Conservation (phyloP, 768 basidiomycete genomes). For the Tylopilus sp. region DNA sequence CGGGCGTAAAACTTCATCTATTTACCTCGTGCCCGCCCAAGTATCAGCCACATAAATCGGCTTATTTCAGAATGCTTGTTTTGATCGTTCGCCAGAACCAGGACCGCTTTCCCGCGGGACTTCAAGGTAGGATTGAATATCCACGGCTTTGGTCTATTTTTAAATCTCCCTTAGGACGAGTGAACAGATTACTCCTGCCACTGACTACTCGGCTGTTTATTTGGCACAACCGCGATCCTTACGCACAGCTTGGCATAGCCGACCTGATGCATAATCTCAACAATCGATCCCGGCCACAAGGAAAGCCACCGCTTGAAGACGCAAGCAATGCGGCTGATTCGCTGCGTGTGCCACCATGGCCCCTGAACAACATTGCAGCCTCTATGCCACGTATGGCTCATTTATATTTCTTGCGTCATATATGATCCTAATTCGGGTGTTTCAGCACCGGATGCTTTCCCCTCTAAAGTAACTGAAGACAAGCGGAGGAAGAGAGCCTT, state of each 20-base stretch:
- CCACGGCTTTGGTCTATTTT: conserved; percentile 1
- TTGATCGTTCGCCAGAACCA: conserved; percentile 37
- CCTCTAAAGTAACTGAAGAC: conserved; percentile 17
- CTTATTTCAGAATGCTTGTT: conserved; percentile 48
- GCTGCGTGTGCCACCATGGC: conserved; percentile 24
- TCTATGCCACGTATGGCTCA: conserved; percentile 38
- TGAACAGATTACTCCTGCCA: conserved; percentile 33
- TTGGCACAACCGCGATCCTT: conserved; percentile 26
- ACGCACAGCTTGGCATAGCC: conserved; percentile 34
- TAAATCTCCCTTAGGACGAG: conserved; percentile 23
- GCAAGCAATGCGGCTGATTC: conserved; percentile 9
- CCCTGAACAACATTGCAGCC: conserved; percentile 20
- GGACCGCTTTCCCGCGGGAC: conserved; percentile 21
- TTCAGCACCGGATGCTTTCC: conserved; percentile 39
- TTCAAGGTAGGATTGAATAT: conserved; percentile 21
- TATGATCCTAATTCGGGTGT: conserved; percentile 9
- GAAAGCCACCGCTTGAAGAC: conserved; percentile 17
- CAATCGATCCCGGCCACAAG: conserved; percentile 13
- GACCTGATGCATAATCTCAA: conserved; percentile 23
- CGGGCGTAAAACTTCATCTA: conserved; percentile 41
- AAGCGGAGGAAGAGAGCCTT: conserved; percentile 13
- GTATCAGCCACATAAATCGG: conserved; percentile 41
- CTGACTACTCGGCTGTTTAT: conserved; percentile 31
- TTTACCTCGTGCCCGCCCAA: conserved; percentile 44
- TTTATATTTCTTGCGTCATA: neutral